Percentiles rank a stretch among this genome's conserved stretches.
These are phyloP conservation scores for Mariannaea sp. DNA, from an alignment of 2,329 filamentous ascomycete species.

Conservation along the genomic window DNA sequence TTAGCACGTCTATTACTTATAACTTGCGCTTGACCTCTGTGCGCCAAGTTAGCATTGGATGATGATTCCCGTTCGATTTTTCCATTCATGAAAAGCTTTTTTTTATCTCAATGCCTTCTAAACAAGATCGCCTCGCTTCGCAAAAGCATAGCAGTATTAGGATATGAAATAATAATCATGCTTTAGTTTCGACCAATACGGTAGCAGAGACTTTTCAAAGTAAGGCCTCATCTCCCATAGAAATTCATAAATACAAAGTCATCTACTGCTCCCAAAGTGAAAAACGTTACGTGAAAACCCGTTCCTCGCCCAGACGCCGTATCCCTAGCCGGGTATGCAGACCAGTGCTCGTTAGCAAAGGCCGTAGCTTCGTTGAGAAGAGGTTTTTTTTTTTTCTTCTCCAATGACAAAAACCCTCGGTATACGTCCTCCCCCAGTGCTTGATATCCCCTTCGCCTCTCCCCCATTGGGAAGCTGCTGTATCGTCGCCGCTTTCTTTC, in stretches of 20 bases:
- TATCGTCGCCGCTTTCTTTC: background rate
- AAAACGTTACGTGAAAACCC: constrained; percentile 28
- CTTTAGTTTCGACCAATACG: constrained; percentile 24
- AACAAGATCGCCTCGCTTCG: background rate
- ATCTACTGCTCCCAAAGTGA: constrained; percentile 21
- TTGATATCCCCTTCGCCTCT: constrained; percentile 10
- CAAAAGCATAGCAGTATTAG: background rate
- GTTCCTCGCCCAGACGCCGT: constrained; percentile 41
- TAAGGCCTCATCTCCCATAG: constrained; percentile 15
- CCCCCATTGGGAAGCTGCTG: background rate
- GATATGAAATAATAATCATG: constrained; percentile 1
- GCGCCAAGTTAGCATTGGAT: no score
- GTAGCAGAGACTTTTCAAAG: constrained; percentile 17
- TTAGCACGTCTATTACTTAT: no score
- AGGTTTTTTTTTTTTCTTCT: constrained; percentile 23
- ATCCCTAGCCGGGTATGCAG: constrained; percentile 37
- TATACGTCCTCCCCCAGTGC: constrained; percentile 5
- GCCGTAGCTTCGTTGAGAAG: constrained; percentile 32
- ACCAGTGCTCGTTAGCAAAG: constrained; percentile 32
- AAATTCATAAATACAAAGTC: constrained; percentile 31
- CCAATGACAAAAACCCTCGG: constrained; percentile 20
- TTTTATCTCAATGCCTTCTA: background rate
- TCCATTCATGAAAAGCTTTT: background rate
- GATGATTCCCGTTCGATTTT: background rate
- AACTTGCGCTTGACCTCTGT: no score